Conservation (phyloP, 1,284 basidiomycete genomes). For the Neonothopanus nambi region DNA sequence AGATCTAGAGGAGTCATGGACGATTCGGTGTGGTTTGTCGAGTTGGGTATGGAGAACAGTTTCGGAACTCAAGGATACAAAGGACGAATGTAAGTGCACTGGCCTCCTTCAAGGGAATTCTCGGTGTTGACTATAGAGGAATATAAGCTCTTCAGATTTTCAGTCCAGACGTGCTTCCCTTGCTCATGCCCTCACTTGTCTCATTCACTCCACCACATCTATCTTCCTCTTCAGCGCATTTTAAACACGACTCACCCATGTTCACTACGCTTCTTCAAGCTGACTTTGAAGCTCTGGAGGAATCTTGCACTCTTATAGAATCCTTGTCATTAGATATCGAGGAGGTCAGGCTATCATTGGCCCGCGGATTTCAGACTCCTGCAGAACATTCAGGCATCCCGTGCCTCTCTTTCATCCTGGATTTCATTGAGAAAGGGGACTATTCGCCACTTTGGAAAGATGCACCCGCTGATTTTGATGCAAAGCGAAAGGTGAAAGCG, state of each 20-base stretch:
- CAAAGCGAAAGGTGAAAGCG: slow-evolving; percentile 61
- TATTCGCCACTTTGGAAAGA: slow-evolving; percentile 66
- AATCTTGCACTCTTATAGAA: slow-evolving; percentile 74
- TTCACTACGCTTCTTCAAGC: slow-evolving; percentile 56
- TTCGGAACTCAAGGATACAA: slow-evolving; percentile 63
- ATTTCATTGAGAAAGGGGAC: slow-evolving; percentile 70
- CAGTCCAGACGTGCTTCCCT: slow-evolving; percentile 60
- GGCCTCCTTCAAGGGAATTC: not conserved
- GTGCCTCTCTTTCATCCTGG: slow-evolving; percentile 62
- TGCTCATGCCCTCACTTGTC: slow-evolving; percentile 57
- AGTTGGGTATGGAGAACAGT: slow-evolving; percentile 78
- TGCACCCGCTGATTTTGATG: slow-evolving; percentile 40
- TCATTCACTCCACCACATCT: slow-evolving; percentile 57
- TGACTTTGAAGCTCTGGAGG: slow-evolving; percentile 73
- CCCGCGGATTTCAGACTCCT: slow-evolving; percentile 61
- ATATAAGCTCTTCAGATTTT: slow-evolving; percentile 42
- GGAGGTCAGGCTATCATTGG: slow-evolving; percentile 68
- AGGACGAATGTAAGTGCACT: slow-evolving; percentile 57
- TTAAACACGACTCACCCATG: slow-evolving; percentile 43
- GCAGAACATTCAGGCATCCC: slow-evolving; percentile 57
- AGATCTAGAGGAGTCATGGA: slow-evolving; percentile 58
- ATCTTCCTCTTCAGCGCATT: slow-evolving; percentile 37
- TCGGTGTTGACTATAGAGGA: not conserved
- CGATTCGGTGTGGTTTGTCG: slow-evolving; percentile 60
- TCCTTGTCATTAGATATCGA: slow-evolving; percentile 75